phyloP scores from a whole-genome alignment of 2,329 filamentous ascomycete genomes.

The Talaromyces rugulosus region DNA sequence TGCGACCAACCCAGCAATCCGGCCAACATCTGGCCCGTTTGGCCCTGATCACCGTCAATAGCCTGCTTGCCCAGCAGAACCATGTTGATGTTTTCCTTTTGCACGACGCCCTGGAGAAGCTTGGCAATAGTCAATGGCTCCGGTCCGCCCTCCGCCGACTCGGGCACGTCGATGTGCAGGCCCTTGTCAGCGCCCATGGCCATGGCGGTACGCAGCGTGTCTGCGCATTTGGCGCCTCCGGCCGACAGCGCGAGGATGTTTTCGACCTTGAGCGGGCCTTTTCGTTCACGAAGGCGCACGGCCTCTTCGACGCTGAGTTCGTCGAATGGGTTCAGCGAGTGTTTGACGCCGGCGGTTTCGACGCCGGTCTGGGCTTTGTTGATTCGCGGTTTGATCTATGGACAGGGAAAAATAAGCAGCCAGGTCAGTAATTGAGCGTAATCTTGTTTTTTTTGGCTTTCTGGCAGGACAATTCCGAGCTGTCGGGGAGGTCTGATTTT shows the following conservation, averaged over 20 bases:
- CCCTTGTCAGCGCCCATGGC: constrained; percentile 95
- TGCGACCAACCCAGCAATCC: constrained; percentile 89
- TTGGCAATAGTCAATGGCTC: constrained; percentile 94
- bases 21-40: constrained; percentile 98
- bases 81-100: constrained; percentile 82
- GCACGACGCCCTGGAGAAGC: constrained; percentile 72
- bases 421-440: background rate
- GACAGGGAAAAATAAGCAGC: background rate
- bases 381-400: constrained; percentile 64
- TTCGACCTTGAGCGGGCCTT: constrained; percentile 70
- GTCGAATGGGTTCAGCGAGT: constrained; percentile 99
- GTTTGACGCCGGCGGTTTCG: constrained; percentile 89
- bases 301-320: constrained; percentile 97
- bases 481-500: background rate
- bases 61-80: constrained; percentile 96
- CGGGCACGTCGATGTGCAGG: constrained; percentile 78
- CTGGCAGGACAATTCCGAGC: background rate
- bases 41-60: constrained; percentile 91
- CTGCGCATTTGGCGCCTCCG: constrained; percentile 80
- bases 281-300: constrained; percentile 87
- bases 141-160: constrained; percentile 61
- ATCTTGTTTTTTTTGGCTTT: background rate
- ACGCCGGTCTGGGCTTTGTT: constrained; percentile 76
- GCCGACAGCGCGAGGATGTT: constrained; percentile 89
- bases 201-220: constrained; percentile 93